Percentiles rank a stretch among this genome's conserved stretches.
phyloP scores from a whole-genome alignment of 257 asterid genomes.

The Thymus mandschuricus region DNA sequence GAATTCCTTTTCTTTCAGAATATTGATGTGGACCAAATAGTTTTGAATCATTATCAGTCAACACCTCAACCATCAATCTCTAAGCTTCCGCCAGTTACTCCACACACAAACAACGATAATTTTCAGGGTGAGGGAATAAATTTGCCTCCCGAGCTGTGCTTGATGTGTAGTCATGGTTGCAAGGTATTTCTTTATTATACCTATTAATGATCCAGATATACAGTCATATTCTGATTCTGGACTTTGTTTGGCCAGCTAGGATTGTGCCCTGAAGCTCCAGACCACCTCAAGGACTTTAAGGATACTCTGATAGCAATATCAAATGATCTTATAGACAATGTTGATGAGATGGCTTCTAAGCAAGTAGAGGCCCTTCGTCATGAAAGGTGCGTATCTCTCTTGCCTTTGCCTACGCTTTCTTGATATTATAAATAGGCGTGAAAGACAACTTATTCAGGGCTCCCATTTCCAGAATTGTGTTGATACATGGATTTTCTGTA shows the following conservation, averaged over 20 bases:
- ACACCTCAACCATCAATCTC: slow-evolving; percentile 84
- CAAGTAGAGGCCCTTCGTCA: slow-evolving; percentile 74
- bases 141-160: slow-evolving; percentile 75
- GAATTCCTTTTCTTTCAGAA: slow-evolving; percentile 47
- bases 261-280: slow-evolving; percentile 78
- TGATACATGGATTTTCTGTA: slow-evolving; percentile 1
- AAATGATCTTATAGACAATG: slow-evolving; percentile 85
- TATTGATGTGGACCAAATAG: slow-evolving; percentile 83
- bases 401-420: slow-evolving; percentile 17
- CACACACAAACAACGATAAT: slow-evolving; percentile 43
- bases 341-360: slow-evolving; percentile 65
- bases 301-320: slow-evolving; percentile 78
- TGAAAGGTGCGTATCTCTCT: slow-evolving; percentile 61
- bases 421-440: slow-evolving; percentile 10
- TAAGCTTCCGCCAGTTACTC: slow-evolving; percentile 67
- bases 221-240: slow-evolving; percentile 31
- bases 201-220: slow-evolving; percentile 29
- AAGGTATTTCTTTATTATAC: slow-evolving; percentile 50
- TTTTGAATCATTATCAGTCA: slow-evolving; percentile 71
- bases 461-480: slow-evolving; percentile 28
- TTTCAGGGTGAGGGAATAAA: slow-evolving; percentile 39
- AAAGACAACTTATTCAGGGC: slow-evolving; percentile 13
- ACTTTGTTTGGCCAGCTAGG: slow-evolving; percentile 65
- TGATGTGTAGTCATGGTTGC: slow-evolving; percentile 74
- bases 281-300: slow-evolving; percentile 81